Base-by-base conservation (phyloP, 352 stramenopile species). In the Elongisporangium senticosum region DNA sequence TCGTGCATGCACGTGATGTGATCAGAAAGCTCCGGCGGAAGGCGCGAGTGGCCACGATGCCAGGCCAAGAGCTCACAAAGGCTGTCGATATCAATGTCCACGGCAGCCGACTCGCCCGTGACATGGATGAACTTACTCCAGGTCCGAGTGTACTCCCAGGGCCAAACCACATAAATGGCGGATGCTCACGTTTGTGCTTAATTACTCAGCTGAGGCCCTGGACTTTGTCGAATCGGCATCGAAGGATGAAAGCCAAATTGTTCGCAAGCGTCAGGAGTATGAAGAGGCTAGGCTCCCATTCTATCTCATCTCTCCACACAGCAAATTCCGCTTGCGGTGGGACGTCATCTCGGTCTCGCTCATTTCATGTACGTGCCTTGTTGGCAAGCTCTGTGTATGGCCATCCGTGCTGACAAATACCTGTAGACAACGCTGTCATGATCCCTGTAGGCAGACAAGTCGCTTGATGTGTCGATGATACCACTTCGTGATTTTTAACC, bases 211-310 rank as follows among this genome's bases (percentile, higher is more conserved):
- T 4, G 80, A 93, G 71, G 81, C 84, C 0, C 65, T 90, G 33
- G 71, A 88, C 56, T 90, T 93, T 71, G 84, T 90, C 20, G 79
- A 91, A 64, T 75, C 75, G 1, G 81, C 78, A 13, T 86, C 79
- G 13, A 83, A 82, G 56, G 83, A 95, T 17, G 86, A 86, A 43
- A 83, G 88, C 53, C 87, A 95, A 53, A 93, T 96, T 53, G 96
- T 95, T 61, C 87, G 93, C 59, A 87, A 87, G 54, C 81, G 87
- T 48, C 74, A 90, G 50, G 81, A 86, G 20, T 86, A 95, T 55
- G 83, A 96, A 50, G 86, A 95, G 33, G 84, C 78, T 13, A 90
- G 60, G 37, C 80, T 98, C 13, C 84, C 81, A 1, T 81, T 70
- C 62, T 91, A 79, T 52, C 65, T 93, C 55, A 85, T 91, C 43